A percentile compares a stretch with the other conserved stretches of the same genome.
phyloP scores from a whole-genome alignment of 1,284 basidiomycete genomes.

The Cryptococcus sp. region DNA sequence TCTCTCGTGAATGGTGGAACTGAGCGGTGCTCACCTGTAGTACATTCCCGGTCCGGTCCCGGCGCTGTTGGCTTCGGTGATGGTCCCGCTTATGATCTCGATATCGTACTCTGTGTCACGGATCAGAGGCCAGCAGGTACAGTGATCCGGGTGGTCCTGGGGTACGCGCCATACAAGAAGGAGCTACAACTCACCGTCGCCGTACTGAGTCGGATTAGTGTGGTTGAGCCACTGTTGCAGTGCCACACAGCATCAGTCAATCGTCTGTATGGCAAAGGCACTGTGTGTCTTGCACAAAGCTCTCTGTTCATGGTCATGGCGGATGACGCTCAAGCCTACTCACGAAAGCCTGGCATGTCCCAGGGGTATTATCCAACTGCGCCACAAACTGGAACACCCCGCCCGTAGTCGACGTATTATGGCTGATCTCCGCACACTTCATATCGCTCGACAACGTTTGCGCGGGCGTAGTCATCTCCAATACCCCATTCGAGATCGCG shows the following conservation, averaged over 20 bases:
- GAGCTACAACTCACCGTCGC: slow-evolving; percentile 1
- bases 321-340: not conserved
- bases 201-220: slow-evolving; percentile 5
- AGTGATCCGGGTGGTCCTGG: too few relatives aligned
- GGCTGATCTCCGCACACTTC: slow-evolving; percentile 17
- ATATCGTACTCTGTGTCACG: slow-evolving; percentile 7
- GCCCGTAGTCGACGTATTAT: slow-evolving; percentile 4
- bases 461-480: slow-evolving; percentile 7
- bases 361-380: slow-evolving; percentile 4
- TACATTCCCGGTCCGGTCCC: slow-evolving; percentile 3
- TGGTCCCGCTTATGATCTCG: slow-evolving; percentile 8
- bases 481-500: slow-evolving; percentile 1
- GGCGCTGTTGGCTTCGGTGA: not conserved
- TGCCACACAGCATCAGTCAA: slow-evolving; percentile 4
- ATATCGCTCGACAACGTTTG: slow-evolving; percentile 6
- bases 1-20: too few relatives aligned
- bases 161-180: too few relatives aligned
- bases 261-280: too few relatives aligned
- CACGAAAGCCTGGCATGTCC: slow-evolving; percentile 16
- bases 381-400: slow-evolving; percentile 20
- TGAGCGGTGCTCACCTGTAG: not conserved
- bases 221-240: slow-evolving; percentile 17
- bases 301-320: too few relatives aligned
- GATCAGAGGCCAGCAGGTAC: too few relatives aligned
- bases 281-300: too few relatives aligned